Conservation (phyloP, 768 basidiomycete species). For the Neoboletus magnificus region DNA sequence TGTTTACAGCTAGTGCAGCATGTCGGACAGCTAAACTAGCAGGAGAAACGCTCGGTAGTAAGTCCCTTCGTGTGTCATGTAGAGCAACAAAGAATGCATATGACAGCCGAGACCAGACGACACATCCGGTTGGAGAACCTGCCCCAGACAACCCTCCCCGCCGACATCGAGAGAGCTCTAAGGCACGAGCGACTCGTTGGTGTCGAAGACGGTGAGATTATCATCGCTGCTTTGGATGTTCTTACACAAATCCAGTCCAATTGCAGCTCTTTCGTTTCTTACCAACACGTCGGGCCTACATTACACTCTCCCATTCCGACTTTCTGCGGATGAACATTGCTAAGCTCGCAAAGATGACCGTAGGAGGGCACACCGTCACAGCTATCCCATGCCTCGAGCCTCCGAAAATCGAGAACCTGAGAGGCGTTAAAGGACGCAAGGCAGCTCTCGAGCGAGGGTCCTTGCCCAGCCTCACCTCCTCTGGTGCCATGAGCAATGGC, state of each 20-base stretch:
- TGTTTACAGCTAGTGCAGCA: slow-evolving; percentile 22
- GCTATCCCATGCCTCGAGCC: slow-evolving; percentile 32
- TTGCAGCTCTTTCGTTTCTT: slow-evolving; percentile 58
- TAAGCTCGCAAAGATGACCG: slow-evolving; percentile 40
- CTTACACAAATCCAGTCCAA: slow-evolving; percentile 41
- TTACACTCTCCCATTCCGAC: slow-evolving; percentile 51
- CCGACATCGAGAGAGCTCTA: slow-evolving; percentile 51
- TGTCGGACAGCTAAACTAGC: slow-evolving; percentile 12
- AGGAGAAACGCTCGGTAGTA: slow-evolving; percentile 10
- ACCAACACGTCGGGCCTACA: slow-evolving; percentile 56
- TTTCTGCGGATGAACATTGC: slow-evolving; percentile 40
- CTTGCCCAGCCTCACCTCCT: slow-evolving; percentile 42
- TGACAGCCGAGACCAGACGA: slow-evolving; percentile 24
- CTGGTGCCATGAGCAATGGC: slow-evolving; percentile 50
- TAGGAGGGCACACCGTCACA: slow-evolving; percentile 44
- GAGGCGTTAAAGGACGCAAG: slow-evolving; percentile 41
- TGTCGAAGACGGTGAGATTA: slow-evolving; percentile 37
- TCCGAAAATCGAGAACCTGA: slow-evolving; percentile 25
- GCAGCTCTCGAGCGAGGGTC: slow-evolving; percentile 37
- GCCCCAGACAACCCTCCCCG: slow-evolving; percentile 49
- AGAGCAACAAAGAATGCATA: slow-evolving; percentile 4
- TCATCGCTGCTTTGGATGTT: not conserved
- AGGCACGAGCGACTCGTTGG: slow-evolving; percentile 42
- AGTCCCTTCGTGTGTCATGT: not conserved
- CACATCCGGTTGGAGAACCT: slow-evolving; percentile 51